Base-by-base conservation (phyloP, 2,329 filamentous ascomycete species). In the Fusarium sp. region DNA sequence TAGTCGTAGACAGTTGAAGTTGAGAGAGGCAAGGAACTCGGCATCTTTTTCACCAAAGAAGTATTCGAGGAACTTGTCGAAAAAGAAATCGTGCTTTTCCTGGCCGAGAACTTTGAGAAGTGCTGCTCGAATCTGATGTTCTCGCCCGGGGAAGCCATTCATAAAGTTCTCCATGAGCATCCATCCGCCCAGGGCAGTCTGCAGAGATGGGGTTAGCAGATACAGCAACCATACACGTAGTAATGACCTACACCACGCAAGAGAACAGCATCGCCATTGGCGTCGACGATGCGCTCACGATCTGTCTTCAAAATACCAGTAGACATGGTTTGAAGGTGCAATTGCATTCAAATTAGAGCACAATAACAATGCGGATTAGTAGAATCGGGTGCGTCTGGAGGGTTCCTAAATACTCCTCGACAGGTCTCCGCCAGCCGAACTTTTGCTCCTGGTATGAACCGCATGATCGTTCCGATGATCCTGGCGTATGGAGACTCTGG, bases 151-250 rank as follows among this genome's bases (percentile, higher is more conserved):
- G 60, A 84, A 89, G 17, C 87, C 87, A 2, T 84, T 87, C 69
- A 89, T 89, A 79, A 89, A 89, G 71, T 88, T 88, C 74, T 88
- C 86, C 83, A 86, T 86, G n/a, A 75, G 68, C 68, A 77, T 74
- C 68, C 71, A 74, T 7, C 75, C 75, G 4, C 75, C 75, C 4
- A 72, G 60, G 9, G 74, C 74, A 14, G 73, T 67, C 71, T 72
- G 11, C 11, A 30, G 11, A 13, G 1, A 1, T 15, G 3, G 3
- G 17, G 11, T 6, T 3, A 22, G 55, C 6, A 26, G 26, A 30
- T 0, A 32, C 3, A 17, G 35, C 17, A 1, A 44, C 28, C n/a
- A 19, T 7, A 19, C 7, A 33, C 9, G 7, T 2, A 4, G 46
- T 40, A 1, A 11, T 15, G 10, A 55, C 71, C 62, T 65, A 70